Evolutionary conservation across 1,284 basidiomycete genomes (phyloP).

Genomic region (Boletus sp.): DNA sequence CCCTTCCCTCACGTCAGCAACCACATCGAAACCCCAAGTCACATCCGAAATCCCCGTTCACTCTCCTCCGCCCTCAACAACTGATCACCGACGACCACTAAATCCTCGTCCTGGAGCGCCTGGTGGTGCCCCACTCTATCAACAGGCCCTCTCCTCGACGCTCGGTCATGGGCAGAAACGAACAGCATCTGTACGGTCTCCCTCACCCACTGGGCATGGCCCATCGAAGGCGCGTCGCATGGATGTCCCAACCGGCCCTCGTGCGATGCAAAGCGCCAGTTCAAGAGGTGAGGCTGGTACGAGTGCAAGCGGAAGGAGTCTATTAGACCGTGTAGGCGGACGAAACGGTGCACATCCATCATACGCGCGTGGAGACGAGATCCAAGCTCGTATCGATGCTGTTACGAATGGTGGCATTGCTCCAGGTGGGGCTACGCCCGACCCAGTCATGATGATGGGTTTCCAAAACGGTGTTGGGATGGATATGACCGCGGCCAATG

Average conservation of each 20-base stretch:
- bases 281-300: slow-evolving; percentile 22
- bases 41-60: slow-evolving; percentile 25
- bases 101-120: slow-evolving; percentile 40
- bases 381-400: slow-evolving; percentile 75
- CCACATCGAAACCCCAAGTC: slow-evolving; percentile 15
- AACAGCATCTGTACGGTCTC: slow-evolving; percentile 67
- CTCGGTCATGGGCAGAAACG: slow-evolving; percentile 67
- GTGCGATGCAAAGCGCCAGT: slow-evolving; percentile 70
- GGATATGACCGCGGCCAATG: slow-evolving; percentile 56
- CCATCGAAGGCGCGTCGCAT: slow-evolving; percentile 68
- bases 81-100: slow-evolving; percentile 43
- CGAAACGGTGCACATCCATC: slow-evolving; percentile 33
- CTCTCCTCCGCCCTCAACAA: slow-evolving; percentile 29
- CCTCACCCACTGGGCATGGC: slow-evolving; percentile 59
- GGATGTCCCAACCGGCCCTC: slow-evolving; percentile 74
- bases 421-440: slow-evolving; percentile 41
- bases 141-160: slow-evolving; percentile 70
- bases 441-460: slow-evolving; percentile 59
- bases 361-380: slow-evolving; percentile 54
- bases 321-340: slow-evolving; percentile 72
- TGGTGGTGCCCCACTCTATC: slow-evolving; percentile 49
- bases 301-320: slow-evolving; percentile 48
- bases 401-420: slow-evolving; percentile 56
- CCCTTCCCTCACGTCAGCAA: slow-evolving; percentile 28
- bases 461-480: slow-evolving; percentile 50